Base-by-base conservation (phyloP, 2,329 filamentous ascomycete species). In the Phaeophleospora eucalypticola region DNA sequence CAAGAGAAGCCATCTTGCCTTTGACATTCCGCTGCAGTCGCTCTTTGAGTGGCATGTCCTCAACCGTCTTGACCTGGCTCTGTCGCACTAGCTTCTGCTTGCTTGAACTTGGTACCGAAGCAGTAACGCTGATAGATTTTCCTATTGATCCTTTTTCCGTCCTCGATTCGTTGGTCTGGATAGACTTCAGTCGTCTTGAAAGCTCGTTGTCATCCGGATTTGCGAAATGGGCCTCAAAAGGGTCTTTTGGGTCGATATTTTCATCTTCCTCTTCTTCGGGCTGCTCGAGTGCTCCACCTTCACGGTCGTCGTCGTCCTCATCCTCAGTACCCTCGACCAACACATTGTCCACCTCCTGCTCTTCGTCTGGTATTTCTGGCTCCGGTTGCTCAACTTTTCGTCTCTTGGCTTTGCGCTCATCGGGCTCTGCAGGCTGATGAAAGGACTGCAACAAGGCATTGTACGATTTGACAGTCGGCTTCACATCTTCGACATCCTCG, bases 191-290 rank as follows among this genome's bases (percentile, higher is more conserved):
- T 29, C 68, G 78, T 56, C 71, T 69, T 1, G 76, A 70, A 6
- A 89, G 69, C 35, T 77, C 68, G 4, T 76, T 73, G 40, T 86
- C 79, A 37, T 90, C 78, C 0, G 83, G 81, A 35, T 75, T 75
- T 27, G 81, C 80, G 64, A 94, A 95, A 68, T 96, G 91, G 6
- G 73, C 70, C 53, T 93, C 86, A 61, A 94, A 96, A 0, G 88
- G 85, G 65, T 95, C 64, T 8, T 54, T 49, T 36, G 71, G 67
- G 38, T 69, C 69, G 17, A 68, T 68, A 9, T 70, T 68, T 1
- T 70, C 71, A 18, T 63, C 65, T 17, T 80, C 76, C 9, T 72
- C 69, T 38, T 79, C 77, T 6, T 53, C 52, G 12, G 33, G 36
- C 4, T 53, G 45, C 8, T 49, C 50, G 4, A 45, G 43, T 65